phyloP scores from a whole-genome alignment of 495 filamentous ascomycete species.

The Daldinia grandis region DNA sequence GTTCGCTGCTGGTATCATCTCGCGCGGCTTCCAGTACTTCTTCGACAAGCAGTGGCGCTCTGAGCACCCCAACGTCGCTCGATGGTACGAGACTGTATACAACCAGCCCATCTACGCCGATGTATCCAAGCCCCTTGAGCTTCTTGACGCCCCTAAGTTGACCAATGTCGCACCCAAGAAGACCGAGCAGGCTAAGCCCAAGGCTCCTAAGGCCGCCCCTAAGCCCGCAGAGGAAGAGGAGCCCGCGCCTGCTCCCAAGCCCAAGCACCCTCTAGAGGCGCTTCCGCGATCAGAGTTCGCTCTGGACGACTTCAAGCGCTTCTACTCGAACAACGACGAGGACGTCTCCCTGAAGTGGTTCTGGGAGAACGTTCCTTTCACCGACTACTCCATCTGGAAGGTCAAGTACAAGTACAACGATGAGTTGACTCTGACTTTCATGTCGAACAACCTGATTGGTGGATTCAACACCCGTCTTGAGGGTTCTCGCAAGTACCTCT shows the following conservation, averaged over 20 bases:
- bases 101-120: slow-evolving; percentile 90
- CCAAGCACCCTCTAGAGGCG: slow-evolving; percentile 94
- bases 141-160: slow-evolving; percentile 82
- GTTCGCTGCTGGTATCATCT: slow-evolving; percentile 78
- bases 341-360: slow-evolving; percentile 94
- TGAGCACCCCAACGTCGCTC: slow-evolving; percentile 81
- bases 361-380: slow-evolving; percentile 92
- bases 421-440: slow-evolving; percentile 96
- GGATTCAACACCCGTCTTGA: slow-evolving; percentile 98
- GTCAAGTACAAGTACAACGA: slow-evolving; percentile 98
- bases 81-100: slow-evolving; percentile 94
- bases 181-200: slow-evolving; percentile 64
- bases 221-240: slow-evolving; percentile 74
- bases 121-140: slow-evolving; percentile 73
- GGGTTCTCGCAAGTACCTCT: slow-evolving; percentile 97
- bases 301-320: slow-evolving; percentile 97
- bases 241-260: slow-evolving; percentile 77
- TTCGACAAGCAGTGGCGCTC: slow-evolving; percentile 88
- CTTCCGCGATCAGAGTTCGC: slow-evolving; percentile 80
- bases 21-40: slow-evolving; percentile 85
- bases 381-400: slow-evolving; percentile 94
- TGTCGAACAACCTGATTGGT: slow-evolving; percentile 96
- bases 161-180: slow-evolving; percentile 94
- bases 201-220: slow-evolving; percentile 66
- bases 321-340: slow-evolving; percentile 97